Base-by-base conservation (phyloP, 352 stramenopile genomes). In the Thalassiosira mediterranea region DNA sequence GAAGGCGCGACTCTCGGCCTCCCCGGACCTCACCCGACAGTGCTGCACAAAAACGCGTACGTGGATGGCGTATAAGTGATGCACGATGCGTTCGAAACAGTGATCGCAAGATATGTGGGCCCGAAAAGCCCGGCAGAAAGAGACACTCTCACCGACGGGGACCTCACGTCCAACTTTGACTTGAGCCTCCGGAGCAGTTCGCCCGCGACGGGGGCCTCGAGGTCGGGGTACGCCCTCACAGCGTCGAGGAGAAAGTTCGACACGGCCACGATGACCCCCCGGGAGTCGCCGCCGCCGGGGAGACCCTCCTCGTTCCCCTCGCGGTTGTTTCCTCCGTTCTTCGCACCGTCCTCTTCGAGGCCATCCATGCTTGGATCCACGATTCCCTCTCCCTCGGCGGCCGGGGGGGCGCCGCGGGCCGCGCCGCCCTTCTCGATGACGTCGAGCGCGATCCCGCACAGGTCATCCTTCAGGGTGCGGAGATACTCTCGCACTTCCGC, bases 211-310 rank as follows among this genome's bases (percentile, higher is more conserved):
- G 66, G 62, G 13, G 78, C 58, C 15, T 67, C 49, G 38, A 88
- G 53, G 21, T 81, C 61, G 37, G 83, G 75, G 64, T 86, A 87
- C 17, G 52, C 37, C 54, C 73, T 37, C 2, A 17, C 4, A 2
- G 28, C 28, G 48, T 46, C 23, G 2, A 58, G 58, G 29, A 58
- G 40, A 37, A 68, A 57, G 32, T 58, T 68, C 0, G 44, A 57
- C 2, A 92, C 47, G 10, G 90, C 79, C 23, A 90, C 71, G 29
- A 83, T 85, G 5, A 88, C 53, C 40, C 77, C 78, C 67, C 84
- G 70, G 11, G 37, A 75, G 40, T 92, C 86, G 5, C 61, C 71
- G 53, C 82, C 75, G 13, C 67, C 72, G 21, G 40, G 31, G 3
- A 1, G 21, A 37, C 21, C 32, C 28, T 47, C n/a, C n/a, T 26